Percentiles rank a stretch among this genome's conserved stretches.
phyloP scores from a whole-genome alignment of 2,329 filamentous ascomycete genomes.

The Onygena corvina region DNA sequence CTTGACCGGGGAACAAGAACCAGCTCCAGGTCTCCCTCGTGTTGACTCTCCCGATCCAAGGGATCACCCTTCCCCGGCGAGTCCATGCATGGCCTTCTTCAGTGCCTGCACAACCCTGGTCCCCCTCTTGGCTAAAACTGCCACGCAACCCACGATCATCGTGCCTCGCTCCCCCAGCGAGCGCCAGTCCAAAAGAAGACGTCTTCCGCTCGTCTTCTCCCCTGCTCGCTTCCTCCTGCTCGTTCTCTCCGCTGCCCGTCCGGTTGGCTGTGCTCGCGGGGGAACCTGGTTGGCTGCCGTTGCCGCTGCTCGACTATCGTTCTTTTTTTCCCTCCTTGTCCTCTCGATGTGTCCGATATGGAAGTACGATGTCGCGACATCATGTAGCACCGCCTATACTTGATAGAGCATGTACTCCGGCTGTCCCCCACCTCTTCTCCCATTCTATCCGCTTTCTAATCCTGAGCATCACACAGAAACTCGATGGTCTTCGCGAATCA shows the following conservation, averaged over 20 bases:
- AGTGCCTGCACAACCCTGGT: background rate
- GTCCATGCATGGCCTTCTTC: conserved; percentile 4
- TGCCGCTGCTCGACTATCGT: background rate
- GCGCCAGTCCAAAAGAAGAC: background rate
- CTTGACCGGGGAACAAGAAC: too few species aligned
- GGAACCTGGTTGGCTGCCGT: background rate
- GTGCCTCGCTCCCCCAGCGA: background rate
- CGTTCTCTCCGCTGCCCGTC: background rate
- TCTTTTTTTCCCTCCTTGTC: background rate
- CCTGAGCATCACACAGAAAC: background rate
- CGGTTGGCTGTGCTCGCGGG: background rate
- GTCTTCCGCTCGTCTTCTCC: background rate
- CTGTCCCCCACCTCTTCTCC: background rate
- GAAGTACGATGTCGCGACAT: background rate
- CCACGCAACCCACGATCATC: background rate
- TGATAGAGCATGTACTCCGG: background rate
- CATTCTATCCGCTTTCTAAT: too few species aligned
- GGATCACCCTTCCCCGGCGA: background rate
- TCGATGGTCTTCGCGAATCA: too few species aligned
- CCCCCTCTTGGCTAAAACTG: background rate
- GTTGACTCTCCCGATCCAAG: conserved; percentile 1
- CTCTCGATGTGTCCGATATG: background rate
- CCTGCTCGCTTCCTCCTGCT: background rate
- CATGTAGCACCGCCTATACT: background rate
- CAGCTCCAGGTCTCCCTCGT: conserved; percentile 5